Evolutionary conservation across 106 monocot genomes (phyloP).

Genomic region (Allium sativum): DNA sequence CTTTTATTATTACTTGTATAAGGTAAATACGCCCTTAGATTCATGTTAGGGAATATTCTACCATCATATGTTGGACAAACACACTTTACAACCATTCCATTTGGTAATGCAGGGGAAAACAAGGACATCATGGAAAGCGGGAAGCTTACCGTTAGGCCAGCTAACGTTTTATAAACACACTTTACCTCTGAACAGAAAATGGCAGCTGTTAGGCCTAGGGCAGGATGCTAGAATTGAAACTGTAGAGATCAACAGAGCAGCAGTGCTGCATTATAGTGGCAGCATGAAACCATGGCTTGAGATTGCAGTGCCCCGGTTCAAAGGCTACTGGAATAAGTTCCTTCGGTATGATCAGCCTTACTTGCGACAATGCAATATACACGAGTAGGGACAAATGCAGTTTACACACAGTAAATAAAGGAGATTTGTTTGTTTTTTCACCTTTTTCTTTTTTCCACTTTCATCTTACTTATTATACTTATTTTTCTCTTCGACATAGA

Average conservation of each 20-base stretch:
- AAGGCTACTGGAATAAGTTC: slow-evolving; percentile 59
- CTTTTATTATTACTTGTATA: no score
- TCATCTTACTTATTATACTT: no score
- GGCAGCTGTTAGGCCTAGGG: slow-evolving; percentile 77
- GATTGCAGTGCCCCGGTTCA: slow-evolving; percentile 51
- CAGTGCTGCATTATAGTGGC: slow-evolving; percentile 75
- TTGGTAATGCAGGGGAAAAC: slow-evolving; percentile 29
- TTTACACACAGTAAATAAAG: no score
- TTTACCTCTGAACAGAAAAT: slow-evolving; percentile 29
- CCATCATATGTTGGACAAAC: no score
- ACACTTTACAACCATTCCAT: no score
- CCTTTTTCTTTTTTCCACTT: no score
- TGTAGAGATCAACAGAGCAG: slow-evolving; percentile 43
- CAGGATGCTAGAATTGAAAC: slow-evolving; percentile 13
- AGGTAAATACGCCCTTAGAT: no score
- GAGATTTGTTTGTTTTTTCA: no score
- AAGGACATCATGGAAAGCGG: slow-evolving; percentile 42
- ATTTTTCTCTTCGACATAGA: no score
- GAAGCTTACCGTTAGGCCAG: slow-evolving; percentile 65
- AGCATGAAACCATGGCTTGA: slow-evolving; percentile 90
- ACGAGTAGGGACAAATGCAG: slow-evolving; percentile 8
- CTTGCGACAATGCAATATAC: slow-evolving; percentile 85
- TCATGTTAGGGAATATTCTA: no score
- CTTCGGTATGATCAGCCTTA: slow-evolving; percentile 42
- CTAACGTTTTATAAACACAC: slow-evolving; percentile 78